Evolutionary conservation across 306 rosid species (phyloP).

Genomic region (Begonia peltatifolia): DNA sequence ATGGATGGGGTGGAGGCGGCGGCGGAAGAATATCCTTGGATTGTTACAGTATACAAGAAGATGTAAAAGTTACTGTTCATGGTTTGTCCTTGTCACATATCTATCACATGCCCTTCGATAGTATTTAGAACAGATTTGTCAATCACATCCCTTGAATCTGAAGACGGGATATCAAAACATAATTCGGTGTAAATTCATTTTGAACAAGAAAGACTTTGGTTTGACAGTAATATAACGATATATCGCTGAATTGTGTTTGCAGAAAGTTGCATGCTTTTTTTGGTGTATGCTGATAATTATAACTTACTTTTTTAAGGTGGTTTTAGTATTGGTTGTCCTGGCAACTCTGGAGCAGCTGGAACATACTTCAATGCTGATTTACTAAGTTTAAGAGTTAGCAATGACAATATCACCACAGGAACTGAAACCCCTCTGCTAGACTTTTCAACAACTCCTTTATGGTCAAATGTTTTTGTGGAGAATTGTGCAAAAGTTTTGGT

Average conservation of each 20-base stretch:
- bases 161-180: no score
- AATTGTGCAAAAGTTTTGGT: conserved; percentile 92
- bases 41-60: conserved; percentile 96
- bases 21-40: conserved; percentile 97
- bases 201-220: no score
- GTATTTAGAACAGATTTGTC: no score
- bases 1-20: conserved; percentile 98
- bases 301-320: conserved; percentile 49
- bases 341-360: conserved; percentile 97
- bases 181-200: no score
- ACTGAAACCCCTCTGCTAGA: conserved; percentile 98
- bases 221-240: no score
- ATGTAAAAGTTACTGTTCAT: conserved; percentile 63
- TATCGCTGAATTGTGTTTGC: no score
- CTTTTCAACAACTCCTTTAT: conserved; percentile 71
- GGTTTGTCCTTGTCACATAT: conserved; percentile 38
- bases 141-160: no score
- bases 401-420: conserved; percentile 89
- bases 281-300: conserved; percentile 2
- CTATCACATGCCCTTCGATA: neutral
- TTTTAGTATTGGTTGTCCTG: conserved; percentile 78
- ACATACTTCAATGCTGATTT: conserved; percentile 88
- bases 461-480: conserved; percentile 99
- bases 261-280: neutral
- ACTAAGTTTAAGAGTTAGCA: conserved; percentile 77